phyloP scores from a whole-genome alignment of 2,329 filamentous ascomycete species.

The Cordyceps cicadae region DNA sequence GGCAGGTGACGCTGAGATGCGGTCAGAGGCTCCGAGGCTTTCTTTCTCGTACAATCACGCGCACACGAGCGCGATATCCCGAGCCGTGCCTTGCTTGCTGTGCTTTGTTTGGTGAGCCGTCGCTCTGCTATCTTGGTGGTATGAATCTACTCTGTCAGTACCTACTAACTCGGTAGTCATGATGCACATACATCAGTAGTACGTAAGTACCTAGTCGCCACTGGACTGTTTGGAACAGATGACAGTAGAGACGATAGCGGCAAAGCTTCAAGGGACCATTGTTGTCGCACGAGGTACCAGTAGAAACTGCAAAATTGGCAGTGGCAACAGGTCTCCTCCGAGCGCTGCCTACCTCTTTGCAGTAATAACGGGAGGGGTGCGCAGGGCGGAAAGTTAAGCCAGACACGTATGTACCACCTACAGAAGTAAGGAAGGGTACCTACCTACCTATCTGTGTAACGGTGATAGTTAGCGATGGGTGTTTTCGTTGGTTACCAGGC shows the following conservation, averaged over 20 bases:
- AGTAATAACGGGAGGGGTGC: not conserved
- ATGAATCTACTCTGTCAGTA: not conserved
- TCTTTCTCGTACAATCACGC: slow-evolving; percentile 6
- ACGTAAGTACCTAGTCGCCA: not conserved
- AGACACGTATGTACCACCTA: not conserved
- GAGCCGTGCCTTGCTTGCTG: not conserved
- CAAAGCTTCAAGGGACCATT: not conserved
- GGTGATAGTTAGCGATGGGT: too few relatives aligned
- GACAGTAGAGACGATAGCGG: not conserved
- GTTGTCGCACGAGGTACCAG: not conserved
- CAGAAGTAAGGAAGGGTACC: too few relatives aligned
- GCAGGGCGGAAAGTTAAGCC: not conserved
- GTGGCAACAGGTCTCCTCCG: not conserved
- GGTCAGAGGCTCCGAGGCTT: not conserved
- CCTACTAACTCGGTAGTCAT: too few relatives aligned
- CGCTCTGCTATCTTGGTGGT: not conserved
- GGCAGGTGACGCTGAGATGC: not conserved
- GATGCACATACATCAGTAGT: too few relatives aligned
- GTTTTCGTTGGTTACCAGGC: too few relatives aligned
- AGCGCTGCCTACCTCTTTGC: not conserved
- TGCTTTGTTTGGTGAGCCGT: not conserved
- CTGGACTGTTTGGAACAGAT: not conserved
- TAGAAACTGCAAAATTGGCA: not conserved
- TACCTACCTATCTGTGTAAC: too few relatives aligned
- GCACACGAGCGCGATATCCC: not conserved